A percentile compares a stretch with the other conserved stretches of the same genome.
phyloP scores from a whole-genome alignment of 306 rosid species.

The Dryas alaskensis region DNA sequence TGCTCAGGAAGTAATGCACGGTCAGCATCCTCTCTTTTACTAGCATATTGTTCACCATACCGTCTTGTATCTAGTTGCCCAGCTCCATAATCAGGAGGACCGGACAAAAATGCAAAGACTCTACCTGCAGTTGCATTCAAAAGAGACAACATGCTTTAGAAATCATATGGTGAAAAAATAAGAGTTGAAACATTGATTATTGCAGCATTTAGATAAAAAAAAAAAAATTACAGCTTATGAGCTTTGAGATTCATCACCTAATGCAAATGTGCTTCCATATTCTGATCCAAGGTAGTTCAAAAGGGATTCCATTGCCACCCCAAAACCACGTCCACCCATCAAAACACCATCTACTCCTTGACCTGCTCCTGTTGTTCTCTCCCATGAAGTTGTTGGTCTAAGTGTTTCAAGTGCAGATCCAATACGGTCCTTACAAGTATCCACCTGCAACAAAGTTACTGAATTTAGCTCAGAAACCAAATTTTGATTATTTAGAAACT shows the following conservation, averaged over 20 bases:
- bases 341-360: constrained; percentile 87
- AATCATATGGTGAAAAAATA: neutral
- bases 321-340: constrained; percentile 96
- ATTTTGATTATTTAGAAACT: neutral
- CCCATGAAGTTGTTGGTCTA: constrained; percentile 96
- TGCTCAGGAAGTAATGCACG: constrained; percentile 97
- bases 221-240: neutral
- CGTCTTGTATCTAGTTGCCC: constrained; percentile 93
- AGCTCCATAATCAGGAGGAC: constrained; percentile 96
- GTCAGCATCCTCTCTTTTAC: constrained; percentile 97
- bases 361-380: constrained; percentile 86
- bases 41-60: constrained; percentile 97
- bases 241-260: constrained; percentile 55
- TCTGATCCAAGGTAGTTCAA: constrained; percentile 91
- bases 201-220: neutral
- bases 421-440: constrained; percentile 86
- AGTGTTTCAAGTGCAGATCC: constrained; percentile 91
- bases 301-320: constrained; percentile 90
- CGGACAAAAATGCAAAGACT: constrained; percentile 84
- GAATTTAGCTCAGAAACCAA: constrained; percentile 24
- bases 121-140: constrained; percentile 67
- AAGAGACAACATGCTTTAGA: constrained; percentile 33
- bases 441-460: constrained; percentile 59
- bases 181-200: neutral
- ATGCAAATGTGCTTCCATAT: constrained; percentile 93